Conservation (phyloP, 305 asterid genomes). For the Fraxinus latifolia region DNA sequence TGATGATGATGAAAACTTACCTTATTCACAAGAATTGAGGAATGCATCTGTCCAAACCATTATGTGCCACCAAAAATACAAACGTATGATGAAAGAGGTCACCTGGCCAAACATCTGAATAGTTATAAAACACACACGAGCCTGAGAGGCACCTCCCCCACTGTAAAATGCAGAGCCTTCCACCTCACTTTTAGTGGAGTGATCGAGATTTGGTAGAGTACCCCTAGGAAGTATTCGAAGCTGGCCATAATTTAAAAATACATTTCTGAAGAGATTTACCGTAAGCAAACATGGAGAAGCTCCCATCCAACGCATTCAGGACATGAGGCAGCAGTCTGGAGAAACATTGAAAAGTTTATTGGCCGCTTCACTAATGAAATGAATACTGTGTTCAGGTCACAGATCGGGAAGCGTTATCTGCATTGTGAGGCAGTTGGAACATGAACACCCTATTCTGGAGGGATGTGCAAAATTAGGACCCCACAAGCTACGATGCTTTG, state of each 20-base stretch:
- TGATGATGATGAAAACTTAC: background rate
- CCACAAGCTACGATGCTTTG: background rate
- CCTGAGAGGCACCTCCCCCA: too few relatives aligned
- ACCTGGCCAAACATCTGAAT: background rate
- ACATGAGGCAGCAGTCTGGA: background rate
- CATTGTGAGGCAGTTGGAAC: background rate
- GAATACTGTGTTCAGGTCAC: background rate
- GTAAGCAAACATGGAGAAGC: background rate
- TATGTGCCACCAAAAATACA: background rate
- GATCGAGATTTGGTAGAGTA: too few relatives aligned
- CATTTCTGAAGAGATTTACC: background rate
- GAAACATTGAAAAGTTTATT: background rate
- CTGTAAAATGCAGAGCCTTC: too few relatives aligned
- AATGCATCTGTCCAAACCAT: background rate
- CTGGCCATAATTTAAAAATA: background rate
- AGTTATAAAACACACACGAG: background rate
- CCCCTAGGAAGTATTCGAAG: background rate
- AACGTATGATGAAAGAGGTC: background rate
- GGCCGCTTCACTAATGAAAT: background rate
- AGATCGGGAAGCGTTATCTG: background rate
- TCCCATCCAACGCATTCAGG: background rate
- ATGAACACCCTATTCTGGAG: background rate
- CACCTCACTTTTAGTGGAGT: background rate
- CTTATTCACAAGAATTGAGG: background rate
- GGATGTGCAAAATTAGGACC: background rate